Conservation (phyloP, 805 yeast species). For the Candida corydali region DNA sequence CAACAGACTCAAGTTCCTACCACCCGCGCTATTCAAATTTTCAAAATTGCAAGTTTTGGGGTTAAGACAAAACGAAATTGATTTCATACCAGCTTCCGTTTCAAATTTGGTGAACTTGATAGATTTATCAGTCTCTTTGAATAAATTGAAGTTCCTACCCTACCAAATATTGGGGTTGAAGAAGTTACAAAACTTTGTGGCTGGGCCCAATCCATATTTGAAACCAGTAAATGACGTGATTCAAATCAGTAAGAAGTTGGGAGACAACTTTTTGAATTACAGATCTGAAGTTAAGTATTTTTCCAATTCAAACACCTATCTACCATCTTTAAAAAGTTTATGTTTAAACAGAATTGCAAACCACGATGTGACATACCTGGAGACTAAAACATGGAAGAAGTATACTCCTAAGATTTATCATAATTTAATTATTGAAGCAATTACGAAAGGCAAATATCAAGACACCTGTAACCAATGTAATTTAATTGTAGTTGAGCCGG, state of each 20-base stretch:
- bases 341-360: slow-evolving; percentile 46
- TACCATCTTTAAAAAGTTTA: slow-evolving; percentile 38
- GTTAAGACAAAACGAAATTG: slow-evolving; percentile 47
- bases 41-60: slow-evolving; percentile 48
- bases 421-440: slow-evolving; percentile 44
- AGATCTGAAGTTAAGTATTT: slow-evolving; percentile 19
- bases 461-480: slow-evolving; percentile 54
- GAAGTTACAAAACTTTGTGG: slow-evolving; percentile 40
- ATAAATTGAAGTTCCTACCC: slow-evolving; percentile 49
- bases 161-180: slow-evolving; percentile 47
- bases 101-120: slow-evolving; percentile 37
- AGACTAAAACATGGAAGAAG: slow-evolving; percentile 50
- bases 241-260: slow-evolving; percentile 5
- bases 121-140: slow-evolving; percentile 50
- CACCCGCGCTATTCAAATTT: slow-evolving; percentile 49
- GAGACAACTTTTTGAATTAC: slow-evolving; percentile 18
- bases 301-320: background rate
- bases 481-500: slow-evolving; percentile 46
- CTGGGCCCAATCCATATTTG: slow-evolving; percentile 51
- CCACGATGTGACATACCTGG: slow-evolving; percentile 52
- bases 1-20: slow-evolving; percentile 44
- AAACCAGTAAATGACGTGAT: slow-evolving; percentile 24
- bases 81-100: slow-evolving; percentile 45
- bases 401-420: slow-evolving; percentile 45
- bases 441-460: slow-evolving; percentile 47